A percentile compares a stretch with the other conserved stretches of the same genome.
These are phyloP conservation scores for Coniochaeta ligniaria DNA, from an alignment of 2,329 filamentous ascomycete genomes.

Conservation along the genomic window DNA sequence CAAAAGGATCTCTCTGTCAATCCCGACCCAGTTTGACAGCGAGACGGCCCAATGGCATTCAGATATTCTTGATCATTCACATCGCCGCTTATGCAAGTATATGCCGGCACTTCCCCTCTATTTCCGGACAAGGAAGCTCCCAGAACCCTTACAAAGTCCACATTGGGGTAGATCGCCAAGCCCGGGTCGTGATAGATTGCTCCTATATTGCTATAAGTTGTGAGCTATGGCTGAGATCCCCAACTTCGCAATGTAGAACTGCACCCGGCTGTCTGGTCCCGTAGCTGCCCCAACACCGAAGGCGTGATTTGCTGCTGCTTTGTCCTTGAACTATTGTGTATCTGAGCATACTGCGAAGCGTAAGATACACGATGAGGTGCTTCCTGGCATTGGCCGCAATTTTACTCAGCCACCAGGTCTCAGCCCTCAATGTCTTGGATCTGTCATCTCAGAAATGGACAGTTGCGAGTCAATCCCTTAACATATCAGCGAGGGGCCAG, in stretches of 20 bases:
- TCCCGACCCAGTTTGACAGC: neutral
- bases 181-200: neutral
- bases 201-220: neutral
- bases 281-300: neutral
- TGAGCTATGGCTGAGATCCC: neutral
- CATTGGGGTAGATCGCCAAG: neutral
- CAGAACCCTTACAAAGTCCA: neutral
- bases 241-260: neutral
- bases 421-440: conserved; percentile 23
- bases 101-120: neutral
- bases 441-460: conserved; percentile 35
- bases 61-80: neutral
- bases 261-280: neutral
- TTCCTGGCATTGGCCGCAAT: neutral
- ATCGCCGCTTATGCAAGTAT: neutral
- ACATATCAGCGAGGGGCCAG: conserved; percentile 44
- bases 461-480: conserved; percentile 33
- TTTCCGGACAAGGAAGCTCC: neutral
- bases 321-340: no score
- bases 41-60: neutral
- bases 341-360: neutral
- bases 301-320: no score
- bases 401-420: neutral
- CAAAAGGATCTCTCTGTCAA: neutral
- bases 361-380: neutral